Conservation (phyloP, 768 basidiomycete species). For the Leccinum longicurvipes region DNA sequence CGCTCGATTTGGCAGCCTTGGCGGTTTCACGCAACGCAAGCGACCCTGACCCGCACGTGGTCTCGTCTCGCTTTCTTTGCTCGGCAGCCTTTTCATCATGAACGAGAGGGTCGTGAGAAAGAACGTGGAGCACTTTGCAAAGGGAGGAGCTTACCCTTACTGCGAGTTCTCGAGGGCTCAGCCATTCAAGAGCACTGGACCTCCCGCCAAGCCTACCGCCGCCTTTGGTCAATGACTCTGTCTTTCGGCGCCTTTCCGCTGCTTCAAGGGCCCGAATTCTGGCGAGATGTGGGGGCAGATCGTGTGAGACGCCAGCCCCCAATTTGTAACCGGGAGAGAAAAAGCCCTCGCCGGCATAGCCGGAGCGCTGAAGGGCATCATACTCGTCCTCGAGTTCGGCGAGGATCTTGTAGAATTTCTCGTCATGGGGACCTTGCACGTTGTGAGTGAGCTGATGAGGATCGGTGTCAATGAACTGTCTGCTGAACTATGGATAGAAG, state of each 20-base stretch:
- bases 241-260: slow-evolving; percentile 67
- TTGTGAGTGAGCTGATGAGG: slow-evolving; percentile 75
- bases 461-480: background rate
- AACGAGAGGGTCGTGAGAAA: background rate
- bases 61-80: slow-evolving; percentile 68
- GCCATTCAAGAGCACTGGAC: slow-evolving; percentile 33
- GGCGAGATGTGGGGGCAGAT: slow-evolving; percentile 64
- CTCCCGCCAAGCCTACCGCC: slow-evolving; percentile 63
- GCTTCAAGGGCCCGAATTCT: slow-evolving; percentile 69
- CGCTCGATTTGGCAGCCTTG: slow-evolving; percentile 67
- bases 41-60: slow-evolving; percentile 64
- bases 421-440: slow-evolving; percentile 87
- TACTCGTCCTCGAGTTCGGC: slow-evolving; percentile 80
- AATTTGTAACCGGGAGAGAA: slow-evolving; percentile 68
- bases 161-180: slow-evolving; percentile 69
- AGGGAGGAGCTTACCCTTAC: slow-evolving; percentile 51
- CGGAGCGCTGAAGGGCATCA: slow-evolving; percentile 70
- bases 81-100: slow-evolving; percentile 71
- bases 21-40: slow-evolving; percentile 57
- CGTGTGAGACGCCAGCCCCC: slow-evolving; percentile 64
- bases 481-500: background rate
- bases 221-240: slow-evolving; percentile 42
- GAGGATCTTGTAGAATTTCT: slow-evolving; percentile 74
- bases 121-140: background rate
- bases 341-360: slow-evolving; percentile 92